Conservation (phyloP, 768 basidiomycete species). For the Podaxis carcinomalis region DNA sequence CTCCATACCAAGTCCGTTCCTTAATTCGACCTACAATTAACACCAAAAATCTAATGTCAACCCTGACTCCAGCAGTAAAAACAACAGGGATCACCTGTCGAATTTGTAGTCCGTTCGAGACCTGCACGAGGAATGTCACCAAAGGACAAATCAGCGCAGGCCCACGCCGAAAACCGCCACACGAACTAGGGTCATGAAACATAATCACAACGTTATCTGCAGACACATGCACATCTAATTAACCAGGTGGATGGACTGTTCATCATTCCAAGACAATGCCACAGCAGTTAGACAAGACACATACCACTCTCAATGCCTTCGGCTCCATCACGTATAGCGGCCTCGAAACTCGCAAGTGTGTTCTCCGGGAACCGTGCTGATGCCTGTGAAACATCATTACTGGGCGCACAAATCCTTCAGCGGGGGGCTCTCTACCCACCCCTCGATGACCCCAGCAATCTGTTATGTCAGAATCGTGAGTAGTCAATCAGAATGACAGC, state of each 20-base stretch:
- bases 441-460: slow-evolving; percentile 70
- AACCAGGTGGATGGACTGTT: slow-evolving; percentile 36
- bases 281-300: slow-evolving; percentile 20
- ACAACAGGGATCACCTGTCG: slow-evolving; percentile 39
- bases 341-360: slow-evolving; percentile 91
- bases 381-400: slow-evolving; percentile 46
- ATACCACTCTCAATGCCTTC: slow-evolving; percentile 98
- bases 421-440: slow-evolving; percentile 22
- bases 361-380: slow-evolving; percentile 91
- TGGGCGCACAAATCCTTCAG: neutral
- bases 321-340: slow-evolving; percentile 91
- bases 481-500: neutral
- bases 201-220: slow-evolving; percentile 83
- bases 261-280: slow-evolving; percentile 40
- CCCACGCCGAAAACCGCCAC: slow-evolving; percentile 11
- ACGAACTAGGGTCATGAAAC: slow-evolving; percentile 89
- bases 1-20: slow-evolving; percentile 68
- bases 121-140: slow-evolving; percentile 31
- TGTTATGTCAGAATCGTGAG: slow-evolving; percentile 12
- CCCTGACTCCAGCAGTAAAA: slow-evolving; percentile 10
- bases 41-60: slow-evolving; percentile 15
- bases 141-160: neutral
- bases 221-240: slow-evolving; percentile 92
- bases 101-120: slow-evolving; percentile 77
- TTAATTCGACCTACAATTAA: slow-evolving; percentile 53